Evolutionary conservation across 2,329 filamentous ascomycete genomes (phyloP).

Genomic region (Cryphonectria nitschkei): DNA sequence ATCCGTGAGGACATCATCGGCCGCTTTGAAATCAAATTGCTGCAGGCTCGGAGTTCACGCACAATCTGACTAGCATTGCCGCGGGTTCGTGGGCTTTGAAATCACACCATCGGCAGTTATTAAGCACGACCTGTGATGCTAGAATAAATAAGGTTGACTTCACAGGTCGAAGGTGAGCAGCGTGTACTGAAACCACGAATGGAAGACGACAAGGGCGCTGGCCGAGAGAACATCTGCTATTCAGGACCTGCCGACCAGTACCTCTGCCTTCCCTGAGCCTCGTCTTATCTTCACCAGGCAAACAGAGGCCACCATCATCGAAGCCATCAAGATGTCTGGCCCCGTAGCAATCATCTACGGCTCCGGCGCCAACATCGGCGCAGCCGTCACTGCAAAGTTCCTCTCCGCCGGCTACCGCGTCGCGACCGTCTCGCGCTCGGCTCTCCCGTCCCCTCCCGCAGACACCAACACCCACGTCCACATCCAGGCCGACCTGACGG

Average conservation of each 20-base stretch:
- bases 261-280: background rate
- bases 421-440: slow-evolving; percentile 18
- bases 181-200: background rate
- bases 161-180: background rate
- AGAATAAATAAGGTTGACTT: background rate
- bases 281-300: background rate
- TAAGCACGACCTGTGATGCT: no score
- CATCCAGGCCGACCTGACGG: slow-evolving; percentile 15
- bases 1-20: background rate
- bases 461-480: background rate
- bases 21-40: background rate
- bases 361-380: slow-evolving; percentile 23
- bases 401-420: slow-evolving; percentile 16
- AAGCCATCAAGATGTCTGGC: background rate
- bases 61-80: background rate
- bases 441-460: background rate
- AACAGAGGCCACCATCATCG: background rate
- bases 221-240: background rate
- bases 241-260: background rate
- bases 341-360: slow-evolving; percentile 25
- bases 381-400: slow-evolving; percentile 16
- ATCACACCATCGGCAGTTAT: no score
- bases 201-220: background rate
- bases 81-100: background rate
- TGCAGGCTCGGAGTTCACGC: background rate